Conservation (phyloP, 768 basidiomycete genomes). For the Xerocomus spinulosus region DNA sequence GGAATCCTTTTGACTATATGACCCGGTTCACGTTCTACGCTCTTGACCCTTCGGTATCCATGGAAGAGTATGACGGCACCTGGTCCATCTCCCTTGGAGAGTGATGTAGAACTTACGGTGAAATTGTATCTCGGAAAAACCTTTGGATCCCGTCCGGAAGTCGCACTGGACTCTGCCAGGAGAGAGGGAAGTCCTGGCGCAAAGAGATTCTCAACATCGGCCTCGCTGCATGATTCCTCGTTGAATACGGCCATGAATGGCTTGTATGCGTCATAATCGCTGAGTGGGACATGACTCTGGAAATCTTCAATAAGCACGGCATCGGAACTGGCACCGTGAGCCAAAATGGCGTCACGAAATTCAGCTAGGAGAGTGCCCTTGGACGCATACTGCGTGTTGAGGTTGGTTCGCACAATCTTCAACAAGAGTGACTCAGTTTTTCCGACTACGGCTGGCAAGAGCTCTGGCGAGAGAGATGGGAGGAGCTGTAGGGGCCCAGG, state of each 20-base stretch:
- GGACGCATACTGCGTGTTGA: constrained; percentile 1
- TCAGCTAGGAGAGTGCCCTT: not conserved
- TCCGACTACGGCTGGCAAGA: not conserved
- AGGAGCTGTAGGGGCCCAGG: not conserved
- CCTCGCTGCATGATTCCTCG: constrained; percentile 4
- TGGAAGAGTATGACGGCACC: not conserved
- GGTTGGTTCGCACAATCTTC: constrained; percentile 1
- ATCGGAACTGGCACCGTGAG: not conserved
- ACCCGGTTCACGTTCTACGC: constrained; percentile 1
- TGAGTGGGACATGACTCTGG: not conserved
- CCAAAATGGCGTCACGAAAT: constrained; percentile 1
- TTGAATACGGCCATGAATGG: constrained; percentile 9
- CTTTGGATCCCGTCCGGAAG: constrained; percentile 7
- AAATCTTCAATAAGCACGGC: constrained; percentile 1
- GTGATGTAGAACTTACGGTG: no score
- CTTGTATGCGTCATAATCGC: constrained; percentile 9
- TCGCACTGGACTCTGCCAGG: constrained; percentile 6
- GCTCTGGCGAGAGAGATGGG: not conserved
- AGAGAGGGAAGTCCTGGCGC: constrained; percentile 9
- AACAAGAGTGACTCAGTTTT: not conserved
- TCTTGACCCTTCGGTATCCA: not conserved
- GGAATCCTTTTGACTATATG: not conserved
- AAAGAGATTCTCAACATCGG: constrained; percentile 9
- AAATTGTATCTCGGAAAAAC: constrained; percentile 5
- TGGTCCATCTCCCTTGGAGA: no score